phyloP scores from a whole-genome alignment of 768 basidiomycete genomes.

The Tylopilus balloui region DNA sequence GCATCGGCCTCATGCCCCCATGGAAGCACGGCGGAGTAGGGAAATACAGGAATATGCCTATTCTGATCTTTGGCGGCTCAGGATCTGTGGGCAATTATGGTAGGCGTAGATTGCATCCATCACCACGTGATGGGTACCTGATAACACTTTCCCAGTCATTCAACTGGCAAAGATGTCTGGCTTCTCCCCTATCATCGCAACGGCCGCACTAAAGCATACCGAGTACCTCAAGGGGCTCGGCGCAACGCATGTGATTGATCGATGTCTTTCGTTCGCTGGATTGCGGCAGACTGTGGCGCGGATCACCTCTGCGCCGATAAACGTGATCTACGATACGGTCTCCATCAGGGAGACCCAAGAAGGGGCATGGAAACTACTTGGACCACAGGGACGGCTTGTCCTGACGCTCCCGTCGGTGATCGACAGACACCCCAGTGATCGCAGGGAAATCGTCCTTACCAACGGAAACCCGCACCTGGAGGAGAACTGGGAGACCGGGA shows the following conservation, averaged over 20 bases:
- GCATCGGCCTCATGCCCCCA: constrained; percentile 39
- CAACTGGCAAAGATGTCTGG: constrained; percentile 40
- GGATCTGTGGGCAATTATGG: constrained; percentile 50
- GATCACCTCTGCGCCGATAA: constrained; percentile 34
- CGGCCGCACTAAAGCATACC: constrained; percentile 35
- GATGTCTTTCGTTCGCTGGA: constrained; percentile 23
- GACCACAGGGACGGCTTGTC: constrained; percentile 35
- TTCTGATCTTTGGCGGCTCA: constrained; percentile 46
- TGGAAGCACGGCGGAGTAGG: constrained; percentile 35
- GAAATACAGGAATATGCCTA: constrained; percentile 41
- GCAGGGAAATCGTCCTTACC: constrained; percentile 28
- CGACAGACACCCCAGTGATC: constrained; percentile 23
- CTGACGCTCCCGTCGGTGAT: constrained; percentile 33
- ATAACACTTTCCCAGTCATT: constrained; percentile 28
- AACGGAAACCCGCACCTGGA: constrained; percentile 32
- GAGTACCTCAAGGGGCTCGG: constrained; percentile 33
- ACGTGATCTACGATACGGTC: constrained; percentile 38
- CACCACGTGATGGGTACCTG: constrained; percentile 10
- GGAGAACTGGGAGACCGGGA: constrained; percentile 33
- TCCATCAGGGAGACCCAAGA: constrained; percentile 37
- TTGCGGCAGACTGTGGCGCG: constrained; percentile 34
- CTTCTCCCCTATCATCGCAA: constrained; percentile 34
- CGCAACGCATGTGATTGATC: constrained; percentile 35
- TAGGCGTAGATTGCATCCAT: constrained; percentile 23
- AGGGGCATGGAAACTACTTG: constrained; percentile 34